Evolutionary conservation across 1,284 basidiomycete species (phyloP), one percentile per base, ranked within the genome.

Genomic region (Exsudoporus floridanus): DNA sequence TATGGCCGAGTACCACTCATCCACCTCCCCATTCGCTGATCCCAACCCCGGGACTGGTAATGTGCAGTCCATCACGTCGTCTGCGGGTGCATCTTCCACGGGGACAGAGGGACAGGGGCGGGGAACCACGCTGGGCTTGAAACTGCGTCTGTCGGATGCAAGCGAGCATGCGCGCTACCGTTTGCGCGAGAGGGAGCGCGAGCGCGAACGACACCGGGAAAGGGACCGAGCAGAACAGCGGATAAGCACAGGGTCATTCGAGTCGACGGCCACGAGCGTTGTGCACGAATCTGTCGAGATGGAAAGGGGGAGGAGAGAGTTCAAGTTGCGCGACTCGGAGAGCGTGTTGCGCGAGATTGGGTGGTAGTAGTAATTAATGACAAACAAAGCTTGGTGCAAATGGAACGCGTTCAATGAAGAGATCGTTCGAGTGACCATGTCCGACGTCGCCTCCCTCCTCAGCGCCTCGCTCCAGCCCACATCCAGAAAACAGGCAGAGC

Each of bases 401-500:
- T 23, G 42, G 1, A 10, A n/a, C 46, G 23, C n/a, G 21, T n/a
- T 27, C 5, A 7, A n/a, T n/a, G n/a, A 33, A 18, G 6, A 5
- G 4, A n/a, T 18, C 21, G 13, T 12, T 19, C 13, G 25, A 34
- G 19, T 18, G 39, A 54, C 44, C 50, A 88, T 88, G 87, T 75
- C 84, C 27, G 80, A 88, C 67, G 75, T 90, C 27, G 75, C 88
- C 28, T 66, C 76, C 39, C 80, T 91, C 42, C 79, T 92, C 41
- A 78, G 82, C 34, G 84, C 84, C 0, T 94, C 92, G 3, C 80
- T 94, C 28, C 78, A 85, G 56, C 90, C 91, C 3, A 63, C 77
- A 1, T 83, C 84, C 0, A 76, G 93, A 53, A 89, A 92, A 67
- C 77, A 86, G 43, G 92, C 94, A 0, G 94, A 97, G 64, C 82